phyloP scores from a whole-genome alignment of 176 grass and related monocot species.

The Musa troglodytarum region DNA sequence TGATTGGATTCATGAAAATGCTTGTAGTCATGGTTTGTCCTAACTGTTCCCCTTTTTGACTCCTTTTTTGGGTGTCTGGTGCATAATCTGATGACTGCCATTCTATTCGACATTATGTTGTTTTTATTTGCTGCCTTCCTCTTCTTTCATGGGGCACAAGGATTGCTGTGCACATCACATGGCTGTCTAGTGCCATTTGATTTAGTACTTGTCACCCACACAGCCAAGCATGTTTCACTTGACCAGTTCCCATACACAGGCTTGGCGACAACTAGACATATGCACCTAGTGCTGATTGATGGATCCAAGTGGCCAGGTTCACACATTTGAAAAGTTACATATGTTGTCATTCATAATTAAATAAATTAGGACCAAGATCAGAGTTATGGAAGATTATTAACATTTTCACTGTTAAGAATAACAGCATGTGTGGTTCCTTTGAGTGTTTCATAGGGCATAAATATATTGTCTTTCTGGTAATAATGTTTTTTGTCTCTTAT shows the following conservation, averaged over 20 bases:
- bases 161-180: not conserved
- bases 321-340: not conserved
- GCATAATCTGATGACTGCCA: not conserved
- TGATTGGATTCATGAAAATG: conserved; percentile 80
- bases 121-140: not conserved
- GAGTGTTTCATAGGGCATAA: not conserved
- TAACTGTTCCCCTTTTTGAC: conserved; percentile 5
- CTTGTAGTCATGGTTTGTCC: conserved; percentile 51
- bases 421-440: not conserved
- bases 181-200: not conserved
- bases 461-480: not conserved
- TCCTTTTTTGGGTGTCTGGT: conserved; percentile 20
- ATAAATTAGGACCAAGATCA: not conserved
- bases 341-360: not conserved
- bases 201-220: too few species aligned
- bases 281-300: too few species aligned
- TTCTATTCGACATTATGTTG: not conserved
- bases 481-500: not conserved
- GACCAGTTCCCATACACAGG: too few species aligned
- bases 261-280: too few species aligned
- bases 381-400: too few species aligned
- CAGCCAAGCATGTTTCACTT: too few species aligned
- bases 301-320: not conserved
- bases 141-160: not conserved
- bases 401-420: not conserved